phyloP scores from a whole-genome alignment of 108 stramenopile species.

The Fistulifera pelliculosa region DNA sequence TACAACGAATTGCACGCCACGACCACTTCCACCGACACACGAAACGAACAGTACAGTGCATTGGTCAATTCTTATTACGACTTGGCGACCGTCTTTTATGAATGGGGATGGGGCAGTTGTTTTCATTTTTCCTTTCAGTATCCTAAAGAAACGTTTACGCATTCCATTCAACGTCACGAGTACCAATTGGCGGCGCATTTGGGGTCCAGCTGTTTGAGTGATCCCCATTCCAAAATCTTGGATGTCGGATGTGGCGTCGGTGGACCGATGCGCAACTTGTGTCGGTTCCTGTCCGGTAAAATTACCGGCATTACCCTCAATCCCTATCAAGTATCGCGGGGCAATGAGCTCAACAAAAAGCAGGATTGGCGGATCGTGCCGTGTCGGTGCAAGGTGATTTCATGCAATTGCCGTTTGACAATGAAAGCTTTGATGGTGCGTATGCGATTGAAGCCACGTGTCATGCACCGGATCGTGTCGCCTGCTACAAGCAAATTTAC shows the following conservation, averaged over 20 bases:
- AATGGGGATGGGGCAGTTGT: slow-evolving; percentile 87
- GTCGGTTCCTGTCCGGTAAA: slow-evolving; percentile 57
- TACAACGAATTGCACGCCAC: slow-evolving; percentile 41
- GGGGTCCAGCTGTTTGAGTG: slow-evolving; percentile 1
- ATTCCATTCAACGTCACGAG: slow-evolving; percentile 86
- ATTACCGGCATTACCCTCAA: slow-evolving; percentile 82
- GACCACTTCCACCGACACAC: slow-evolving; percentile 21
- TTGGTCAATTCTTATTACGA: slow-evolving; percentile 87
- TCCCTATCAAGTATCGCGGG: slow-evolving; percentile 83
- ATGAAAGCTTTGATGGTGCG: slow-evolving; percentile 66
- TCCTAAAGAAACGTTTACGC: slow-evolving; percentile 66
- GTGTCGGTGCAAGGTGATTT: slow-evolving; percentile 72
- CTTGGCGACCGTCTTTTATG: slow-evolving; percentile 92
- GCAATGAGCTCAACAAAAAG: slow-evolving; percentile 63
- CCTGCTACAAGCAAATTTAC: slow-evolving; percentile 67
- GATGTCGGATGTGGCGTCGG: slow-evolving; percentile 96
- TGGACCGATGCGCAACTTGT: slow-evolving; percentile 93
- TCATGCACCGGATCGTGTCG: slow-evolving; percentile 80
- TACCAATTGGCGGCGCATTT: slow-evolving; percentile 70
- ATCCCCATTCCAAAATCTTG: slow-evolving; percentile 35
- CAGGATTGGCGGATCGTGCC: slow-evolving; percentile 1
- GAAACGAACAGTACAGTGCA: slow-evolving; percentile 57
- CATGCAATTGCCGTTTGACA: slow-evolving; percentile 82
- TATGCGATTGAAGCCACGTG: slow-evolving; percentile 94
- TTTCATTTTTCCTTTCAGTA: slow-evolving; percentile 91